Conservation (phyloP, 352 stramenopile genomes). For the Thraustochytrium sp. region DNA sequence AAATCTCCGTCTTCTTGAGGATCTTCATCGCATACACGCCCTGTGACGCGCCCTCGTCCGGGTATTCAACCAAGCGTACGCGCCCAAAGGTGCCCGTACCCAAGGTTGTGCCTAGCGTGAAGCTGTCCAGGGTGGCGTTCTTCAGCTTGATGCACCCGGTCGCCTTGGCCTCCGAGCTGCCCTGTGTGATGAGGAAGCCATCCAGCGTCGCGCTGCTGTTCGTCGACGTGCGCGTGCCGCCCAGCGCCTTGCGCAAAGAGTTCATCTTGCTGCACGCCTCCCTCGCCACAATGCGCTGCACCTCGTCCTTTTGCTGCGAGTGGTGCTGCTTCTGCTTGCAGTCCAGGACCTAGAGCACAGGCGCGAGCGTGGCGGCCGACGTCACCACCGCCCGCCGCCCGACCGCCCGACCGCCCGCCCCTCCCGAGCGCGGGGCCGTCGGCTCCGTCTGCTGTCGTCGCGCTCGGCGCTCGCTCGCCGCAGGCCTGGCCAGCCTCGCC, state of each 20-base stretch:
- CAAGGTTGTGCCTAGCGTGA: conserved; percentile 68
- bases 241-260: not conserved
- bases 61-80: conserved; percentile 69
- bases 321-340: no score
- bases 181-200: not conserved
- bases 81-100: conserved; percentile 78
- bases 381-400: no score
- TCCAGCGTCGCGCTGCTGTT: not conserved
- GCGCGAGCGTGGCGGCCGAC: no score
- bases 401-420: no score
- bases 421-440: no score
- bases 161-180: not conserved
- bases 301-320: no score
- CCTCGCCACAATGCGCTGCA: no score
- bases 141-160: not conserved
- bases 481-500: no score
- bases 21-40: conserved; percentile 74
- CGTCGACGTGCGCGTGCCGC: not conserved
- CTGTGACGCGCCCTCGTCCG: conserved; percentile 46
- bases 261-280: not conserved
- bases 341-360: no score
- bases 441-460: no score
- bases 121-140: conserved; percentile 57
- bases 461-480: no score
- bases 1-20: conserved; percentile 81